Conservation (phyloP, 768 basidiomycete species). For the Pleurotus djamor region DNA sequence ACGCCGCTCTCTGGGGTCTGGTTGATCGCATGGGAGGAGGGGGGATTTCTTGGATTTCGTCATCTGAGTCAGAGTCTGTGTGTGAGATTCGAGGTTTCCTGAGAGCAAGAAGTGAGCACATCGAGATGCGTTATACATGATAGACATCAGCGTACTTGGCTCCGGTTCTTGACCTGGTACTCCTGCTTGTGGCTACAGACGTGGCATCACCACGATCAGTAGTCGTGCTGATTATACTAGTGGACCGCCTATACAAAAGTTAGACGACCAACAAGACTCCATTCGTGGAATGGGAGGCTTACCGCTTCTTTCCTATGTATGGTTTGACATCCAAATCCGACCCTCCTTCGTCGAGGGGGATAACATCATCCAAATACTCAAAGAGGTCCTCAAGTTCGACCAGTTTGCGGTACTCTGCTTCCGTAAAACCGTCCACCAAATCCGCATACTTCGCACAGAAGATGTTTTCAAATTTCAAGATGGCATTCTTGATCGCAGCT, state of each 20-base stretch:
- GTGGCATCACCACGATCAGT: conserved; percentile 33
- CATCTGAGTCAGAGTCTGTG: conserved; percentile 44
- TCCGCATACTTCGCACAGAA: conserved; percentile 72
- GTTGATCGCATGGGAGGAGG: conserved; percentile 41
- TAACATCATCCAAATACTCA: conserved; percentile 68
- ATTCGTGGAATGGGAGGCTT: background rate
- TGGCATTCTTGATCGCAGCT: conserved; percentile 60
- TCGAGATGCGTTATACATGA: background rate
- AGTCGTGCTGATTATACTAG: conserved; percentile 48
- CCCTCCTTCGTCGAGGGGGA: conserved; percentile 58
- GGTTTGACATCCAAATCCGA: conserved; percentile 32
- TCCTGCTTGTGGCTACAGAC: conserved; percentile 30
- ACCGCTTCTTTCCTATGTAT: conserved; percentile 43
- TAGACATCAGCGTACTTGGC: conserved; percentile 32
- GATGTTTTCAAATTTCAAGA: conserved; percentile 64
- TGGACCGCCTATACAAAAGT: conserved; percentile 46
- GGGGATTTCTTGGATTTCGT: conserved; percentile 24
- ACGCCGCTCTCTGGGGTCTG: conserved; percentile 62
- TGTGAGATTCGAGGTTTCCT: conserved; percentile 59
- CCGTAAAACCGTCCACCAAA: conserved; percentile 68
- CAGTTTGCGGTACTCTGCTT: conserved; percentile 67
- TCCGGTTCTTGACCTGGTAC: conserved; percentile 26
- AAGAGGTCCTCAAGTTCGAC: conserved; percentile 64
- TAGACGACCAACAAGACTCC: background rate
- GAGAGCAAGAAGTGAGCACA: background rate